Percentiles rank a stretch among this genome's conserved stretches.
Conservation (phyloP, 2,329 filamentous ascomycete genomes). For the Claviceps sp. region DNA sequence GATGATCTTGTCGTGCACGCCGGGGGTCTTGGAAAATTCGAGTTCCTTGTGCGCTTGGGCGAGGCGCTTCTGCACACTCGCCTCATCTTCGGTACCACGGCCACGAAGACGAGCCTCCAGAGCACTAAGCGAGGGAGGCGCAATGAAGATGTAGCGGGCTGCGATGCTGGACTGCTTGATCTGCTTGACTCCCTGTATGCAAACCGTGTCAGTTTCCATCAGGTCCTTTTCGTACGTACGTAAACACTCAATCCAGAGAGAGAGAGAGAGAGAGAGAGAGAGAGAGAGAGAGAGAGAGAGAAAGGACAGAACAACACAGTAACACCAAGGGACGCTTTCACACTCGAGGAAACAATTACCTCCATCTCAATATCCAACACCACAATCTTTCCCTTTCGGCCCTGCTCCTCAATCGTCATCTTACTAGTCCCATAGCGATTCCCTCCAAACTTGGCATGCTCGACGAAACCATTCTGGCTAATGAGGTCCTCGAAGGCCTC, state of each 20-base stretch:
- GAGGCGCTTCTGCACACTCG: conserved; percentile 54
- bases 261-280: too few species aligned
- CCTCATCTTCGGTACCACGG: conserved; percentile 66
- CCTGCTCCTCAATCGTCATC: conserved; percentile 63
- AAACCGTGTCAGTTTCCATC: too few species aligned
- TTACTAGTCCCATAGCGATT: conserved; percentile 83
- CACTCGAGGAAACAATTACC: conserved; percentile 27
- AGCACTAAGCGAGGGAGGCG: conserved; percentile 61
- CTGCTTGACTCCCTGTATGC: conserved; percentile 64
- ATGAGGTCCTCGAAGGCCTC: conserved; percentile 57
- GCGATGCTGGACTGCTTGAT: conserved; percentile 63
- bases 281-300: too few species aligned
- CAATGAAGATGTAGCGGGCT: conserved; percentile 73
- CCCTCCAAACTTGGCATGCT: conserved; percentile 71
- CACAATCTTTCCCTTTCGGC: conserved; percentile 57
- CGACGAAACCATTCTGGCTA: conserved; percentile 61
- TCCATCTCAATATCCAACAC: conserved; percentile 97
- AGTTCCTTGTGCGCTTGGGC: conserved; percentile 62
- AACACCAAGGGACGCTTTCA: too few species aligned
- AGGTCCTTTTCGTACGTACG: too few species aligned
- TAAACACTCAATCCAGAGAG: too few species aligned
- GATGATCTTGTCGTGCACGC: conserved; percentile 30
- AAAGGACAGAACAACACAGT: too few species aligned
- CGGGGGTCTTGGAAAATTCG: conserved; percentile 54
- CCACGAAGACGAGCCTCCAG: conserved; percentile 64